Evolutionary conservation across 1,284 basidiomycete species (phyloP).

Genomic region (Farysia itapuensis): DNA sequence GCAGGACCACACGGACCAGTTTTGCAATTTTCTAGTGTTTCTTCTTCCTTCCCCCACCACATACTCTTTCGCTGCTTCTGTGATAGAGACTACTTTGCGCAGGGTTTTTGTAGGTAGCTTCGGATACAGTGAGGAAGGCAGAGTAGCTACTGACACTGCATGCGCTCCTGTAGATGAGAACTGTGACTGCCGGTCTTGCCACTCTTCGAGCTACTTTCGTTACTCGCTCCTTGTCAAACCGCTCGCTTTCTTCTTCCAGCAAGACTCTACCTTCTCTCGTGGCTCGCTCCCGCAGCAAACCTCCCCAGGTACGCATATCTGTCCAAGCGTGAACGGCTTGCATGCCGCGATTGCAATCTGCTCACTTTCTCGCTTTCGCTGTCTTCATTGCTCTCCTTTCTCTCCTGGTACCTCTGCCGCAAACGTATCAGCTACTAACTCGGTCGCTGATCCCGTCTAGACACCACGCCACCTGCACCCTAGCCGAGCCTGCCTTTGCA

Average conservation of each 20-base stretch:
- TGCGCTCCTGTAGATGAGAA: too few relatives aligned
- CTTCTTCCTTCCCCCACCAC: too few relatives aligned
- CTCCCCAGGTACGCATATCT: neutral
- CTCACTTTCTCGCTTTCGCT: neutral
- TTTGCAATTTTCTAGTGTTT: too few relatives aligned
- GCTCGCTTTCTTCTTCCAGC: neutral
- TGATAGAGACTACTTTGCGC: too few relatives aligned
- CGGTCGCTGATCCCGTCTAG: conserved; percentile 3
- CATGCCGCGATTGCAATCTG: neutral
- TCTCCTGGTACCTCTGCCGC: neutral
- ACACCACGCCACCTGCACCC: conserved; percentile 26
- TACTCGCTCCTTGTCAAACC: neutral
- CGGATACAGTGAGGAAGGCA: too few relatives aligned
- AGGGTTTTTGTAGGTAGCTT: too few relatives aligned
- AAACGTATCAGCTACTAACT: neutral
- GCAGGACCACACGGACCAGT: too few relatives aligned
- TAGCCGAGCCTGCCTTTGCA: conserved; percentile 23
- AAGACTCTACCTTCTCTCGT: too few relatives aligned
- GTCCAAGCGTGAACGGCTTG: neutral
- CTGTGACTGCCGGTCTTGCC: neutral
- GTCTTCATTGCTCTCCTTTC: neutral
- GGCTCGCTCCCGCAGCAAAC: neutral
- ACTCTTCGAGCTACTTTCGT: neutral
- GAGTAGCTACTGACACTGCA: too few relatives aligned
- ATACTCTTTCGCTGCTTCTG: too few relatives aligned